Evolutionary conservation across 345 rosid genomes (phyloP).

Genomic region (Corchorus capsularis): DNA sequence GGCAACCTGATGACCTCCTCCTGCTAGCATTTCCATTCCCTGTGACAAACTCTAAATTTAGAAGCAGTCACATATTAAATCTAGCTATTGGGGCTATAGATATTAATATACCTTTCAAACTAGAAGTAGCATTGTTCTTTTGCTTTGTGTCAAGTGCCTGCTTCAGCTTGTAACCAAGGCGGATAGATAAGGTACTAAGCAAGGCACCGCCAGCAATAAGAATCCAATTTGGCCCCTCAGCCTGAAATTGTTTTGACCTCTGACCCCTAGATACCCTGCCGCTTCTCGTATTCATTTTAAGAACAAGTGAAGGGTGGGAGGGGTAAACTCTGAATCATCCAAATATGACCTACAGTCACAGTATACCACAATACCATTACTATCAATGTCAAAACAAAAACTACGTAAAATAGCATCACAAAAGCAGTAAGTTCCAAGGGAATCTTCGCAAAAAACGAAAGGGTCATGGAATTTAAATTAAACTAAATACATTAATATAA

Average conservation of each 20-base stretch:
- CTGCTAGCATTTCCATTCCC: conserved; percentile 48
- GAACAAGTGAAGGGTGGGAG: conserved; percentile 26
- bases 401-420: conserved; percentile 7
- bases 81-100: conserved; percentile 18
- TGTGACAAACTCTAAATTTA: conserved; percentile 33
- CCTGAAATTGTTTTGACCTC: conserved; percentile 43
- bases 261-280: conserved; percentile 55
- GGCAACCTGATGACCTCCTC: conserved; percentile 47
- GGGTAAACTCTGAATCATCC: conserved; percentile 39
- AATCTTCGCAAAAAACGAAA: neutral
- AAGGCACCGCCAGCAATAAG: conserved; percentile 94
- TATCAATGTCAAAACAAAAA: conserved; percentile 12
- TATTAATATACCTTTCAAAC: conserved; percentile 38
- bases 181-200: conserved; percentile 88
- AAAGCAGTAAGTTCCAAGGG: neutral
- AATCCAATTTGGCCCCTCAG: conserved; percentile 86
- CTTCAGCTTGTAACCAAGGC: conserved; percentile 86
- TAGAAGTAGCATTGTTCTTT: conserved; percentile 42
- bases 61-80: neutral
- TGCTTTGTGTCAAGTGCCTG: conserved; percentile 67
- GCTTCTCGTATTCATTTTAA: conserved; percentile 65
- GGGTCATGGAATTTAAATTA: neutral
- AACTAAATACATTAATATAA: neutral
- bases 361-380: conserved; percentile 24
- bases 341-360: conserved; percentile 52